Evolutionary conservation across 2,329 filamentous ascomycete genomes (phyloP), one percentile per base, ranked within the genome.

Genomic region (Rhinocladiella similis): DNA sequence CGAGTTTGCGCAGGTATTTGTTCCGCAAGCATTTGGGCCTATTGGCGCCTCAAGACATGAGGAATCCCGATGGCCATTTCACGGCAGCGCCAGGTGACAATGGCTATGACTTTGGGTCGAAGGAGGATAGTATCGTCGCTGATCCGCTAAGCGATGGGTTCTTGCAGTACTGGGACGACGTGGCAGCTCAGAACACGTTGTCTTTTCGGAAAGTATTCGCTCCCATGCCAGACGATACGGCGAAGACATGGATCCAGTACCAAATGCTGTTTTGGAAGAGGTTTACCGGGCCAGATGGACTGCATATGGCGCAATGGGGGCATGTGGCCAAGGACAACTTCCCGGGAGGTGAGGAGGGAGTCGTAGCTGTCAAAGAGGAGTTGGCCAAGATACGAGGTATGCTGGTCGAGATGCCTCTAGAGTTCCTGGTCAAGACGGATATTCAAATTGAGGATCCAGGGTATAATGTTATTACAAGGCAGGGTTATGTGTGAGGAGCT

Each of bases 11-110:
- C 41, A 83, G 90, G 16, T 89, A 89, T 65, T 81, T 97, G 5
- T 96, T 91, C 89, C 85, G 91, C 46, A 93, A 97, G 73, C 92
- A 97, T 70, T 77, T 97, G 12, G 92, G 92, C 1, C 79, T 97
- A 2, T 73, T 97, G 1, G 84, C 82, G 2, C 81, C 88, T 0
- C 91, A 96, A 69, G 78, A 86, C n/a, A 79, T 87, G 58, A 82
- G 91, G 55, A 74, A 69, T 3, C 80, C 80, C 9, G 74, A 83
- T 49, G 73, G 75, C 22, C 85, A 85, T 68, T 84, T 75, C 64
- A 74, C 80, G 59, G 83, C 83, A 0, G 77, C 85, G 5, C 81
- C 81, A 16, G 70, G 77, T 0, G 75, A 79, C 5, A 85, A 85
- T 59, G 62, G 72, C 49, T 80, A 79, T 57, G 81, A 86, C 62